Conservation (phyloP, 1,139 yeast genomes). For the Diutina sp. region DNA sequence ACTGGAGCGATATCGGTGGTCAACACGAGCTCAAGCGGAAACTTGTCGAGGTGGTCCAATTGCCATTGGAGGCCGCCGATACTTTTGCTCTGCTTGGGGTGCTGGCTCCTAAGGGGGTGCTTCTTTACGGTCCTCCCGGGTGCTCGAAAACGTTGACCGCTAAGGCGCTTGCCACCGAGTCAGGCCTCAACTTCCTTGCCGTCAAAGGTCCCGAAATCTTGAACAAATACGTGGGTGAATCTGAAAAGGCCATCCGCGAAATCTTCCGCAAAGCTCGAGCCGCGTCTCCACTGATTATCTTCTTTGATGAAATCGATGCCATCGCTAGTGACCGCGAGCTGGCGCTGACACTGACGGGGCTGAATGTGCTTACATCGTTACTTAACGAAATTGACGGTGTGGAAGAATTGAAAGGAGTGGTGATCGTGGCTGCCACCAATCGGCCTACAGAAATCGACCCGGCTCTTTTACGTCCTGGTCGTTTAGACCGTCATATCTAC, state of each 20-base stretch:
- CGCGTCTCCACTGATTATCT: constrained; percentile 85
- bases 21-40: constrained; percentile 72
- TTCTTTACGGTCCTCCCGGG: constrained; percentile 93
- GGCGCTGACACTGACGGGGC: constrained; percentile 59
- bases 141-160: constrained; percentile 92
- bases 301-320: constrained; percentile 94
- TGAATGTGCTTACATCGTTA: constrained; percentile 76
- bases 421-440: constrained; percentile 89
- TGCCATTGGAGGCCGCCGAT: constrained; percentile 78
- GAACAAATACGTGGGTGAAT: constrained; percentile 90
- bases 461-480: constrained; percentile 85
- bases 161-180: constrained; percentile 88
- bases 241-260: constrained; percentile 81
- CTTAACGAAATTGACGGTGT: constrained; percentile 94
- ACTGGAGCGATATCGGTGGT: constrained; percentile 95
- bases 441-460: constrained; percentile 88
- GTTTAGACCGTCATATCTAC: constrained; percentile 83
- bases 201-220: constrained; percentile 94
- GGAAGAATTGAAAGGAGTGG: constrained; percentile 85
- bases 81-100: constrained; percentile 71
- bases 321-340: constrained; percentile 63
- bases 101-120: constrained; percentile 81
- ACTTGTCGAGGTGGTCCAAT: constrained; percentile 77
- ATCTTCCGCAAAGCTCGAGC: constrained; percentile 85
- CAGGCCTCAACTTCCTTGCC: constrained; percentile 83